These are phyloP conservation scores for Curvularia spicifera DNA, from an alignment of 2,329 filamentous ascomycete genomes.

Conservation along the genomic window DNA sequence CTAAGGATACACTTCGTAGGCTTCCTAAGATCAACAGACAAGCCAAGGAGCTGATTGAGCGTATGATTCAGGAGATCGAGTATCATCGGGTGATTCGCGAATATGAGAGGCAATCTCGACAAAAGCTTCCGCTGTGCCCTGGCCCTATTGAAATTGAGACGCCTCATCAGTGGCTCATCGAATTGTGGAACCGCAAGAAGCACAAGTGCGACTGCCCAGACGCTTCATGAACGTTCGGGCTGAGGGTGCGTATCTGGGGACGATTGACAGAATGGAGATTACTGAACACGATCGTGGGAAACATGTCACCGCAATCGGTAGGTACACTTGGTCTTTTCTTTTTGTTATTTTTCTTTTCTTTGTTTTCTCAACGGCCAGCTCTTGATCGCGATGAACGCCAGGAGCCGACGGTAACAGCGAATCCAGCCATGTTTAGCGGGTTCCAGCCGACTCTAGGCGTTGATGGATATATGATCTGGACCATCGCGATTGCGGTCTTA, in stretches of 20 bases:
- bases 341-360: slow-evolving; percentile 12
- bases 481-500: slow-evolving; percentile 4
- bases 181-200: slow-evolving; percentile 29
- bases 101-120: slow-evolving; percentile 33
- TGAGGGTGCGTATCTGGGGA: background rate
- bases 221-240: background rate
- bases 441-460: slow-evolving; percentile 3
- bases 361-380: slow-evolving; percentile 2
- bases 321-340: slow-evolving; percentile 12
- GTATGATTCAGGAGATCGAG: slow-evolving; percentile 29
- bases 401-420: background rate
- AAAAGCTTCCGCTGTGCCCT: slow-evolving; percentile 33
- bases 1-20: slow-evolving; percentile 12
- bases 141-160: slow-evolving; percentile 32
- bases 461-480: slow-evolving; percentile 6
- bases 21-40: slow-evolving; percentile 12
- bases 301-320: background rate
- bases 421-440: slow-evolving; percentile 6
- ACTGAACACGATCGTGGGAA: slow-evolving; percentile 1
- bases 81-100: slow-evolving; percentile 27
- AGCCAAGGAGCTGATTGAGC: slow-evolving; percentile 22
- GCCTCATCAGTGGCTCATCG: slow-evolving; percentile 33
- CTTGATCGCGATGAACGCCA: background rate
- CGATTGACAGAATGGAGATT: slow-evolving; percentile 4
- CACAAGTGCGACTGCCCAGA: slow-evolving; percentile 29